Conservation (phyloP, 2,329 filamentous ascomycete species). For the Xylaria sp. region DNA sequence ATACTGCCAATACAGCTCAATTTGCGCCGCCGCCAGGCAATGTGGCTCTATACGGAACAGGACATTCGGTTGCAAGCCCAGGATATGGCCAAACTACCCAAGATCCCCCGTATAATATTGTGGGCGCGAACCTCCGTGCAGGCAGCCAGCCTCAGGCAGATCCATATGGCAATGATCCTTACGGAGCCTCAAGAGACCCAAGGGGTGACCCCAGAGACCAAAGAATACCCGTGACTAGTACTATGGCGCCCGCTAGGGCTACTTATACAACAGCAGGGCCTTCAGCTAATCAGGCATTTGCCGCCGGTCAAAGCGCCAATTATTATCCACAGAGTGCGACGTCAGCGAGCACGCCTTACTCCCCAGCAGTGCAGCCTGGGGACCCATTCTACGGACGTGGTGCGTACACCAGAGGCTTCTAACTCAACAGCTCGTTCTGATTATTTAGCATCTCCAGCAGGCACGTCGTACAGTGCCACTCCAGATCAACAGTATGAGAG, state of each 20-base stretch:
- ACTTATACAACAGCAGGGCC: conserved; percentile 50
- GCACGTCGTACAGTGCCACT: conserved; percentile 55
- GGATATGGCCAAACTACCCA: conserved; percentile 47
- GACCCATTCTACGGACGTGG: conserved; percentile 70
- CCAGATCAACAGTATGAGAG: conserved; percentile 66
- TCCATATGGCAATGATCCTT: conserved; percentile 47
- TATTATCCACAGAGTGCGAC: conserved; percentile 52
- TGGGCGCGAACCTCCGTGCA: conserved; percentile 45
- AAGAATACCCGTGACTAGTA: conserved; percentile 48
- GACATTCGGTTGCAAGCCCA: conserved; percentile 42
- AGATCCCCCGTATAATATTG: conserved; percentile 49
- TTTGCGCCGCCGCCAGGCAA: conserved; percentile 45
- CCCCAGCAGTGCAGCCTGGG: conserved; percentile 56
- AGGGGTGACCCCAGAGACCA: conserved; percentile 45
- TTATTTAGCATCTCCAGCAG: conserved; percentile 65
- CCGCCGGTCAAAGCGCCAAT: conserved; percentile 42
- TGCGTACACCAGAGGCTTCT: conserved; percentile 60
- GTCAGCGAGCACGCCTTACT: conserved; percentile 46
- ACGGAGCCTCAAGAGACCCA: conserved; percentile 41
- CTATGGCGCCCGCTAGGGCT: conserved; percentile 47
- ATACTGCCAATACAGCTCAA: conserved; percentile 46
- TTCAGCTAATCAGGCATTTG: conserved; percentile 46
- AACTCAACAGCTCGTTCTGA: conserved; percentile 53
- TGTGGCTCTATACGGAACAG: conserved; percentile 44
- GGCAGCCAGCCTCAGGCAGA: conserved; percentile 39